Evolutionary conservation across 2,329 filamentous ascomycete species (phyloP).

Genomic region (Ophiostoma novo-ulmi): DNA sequence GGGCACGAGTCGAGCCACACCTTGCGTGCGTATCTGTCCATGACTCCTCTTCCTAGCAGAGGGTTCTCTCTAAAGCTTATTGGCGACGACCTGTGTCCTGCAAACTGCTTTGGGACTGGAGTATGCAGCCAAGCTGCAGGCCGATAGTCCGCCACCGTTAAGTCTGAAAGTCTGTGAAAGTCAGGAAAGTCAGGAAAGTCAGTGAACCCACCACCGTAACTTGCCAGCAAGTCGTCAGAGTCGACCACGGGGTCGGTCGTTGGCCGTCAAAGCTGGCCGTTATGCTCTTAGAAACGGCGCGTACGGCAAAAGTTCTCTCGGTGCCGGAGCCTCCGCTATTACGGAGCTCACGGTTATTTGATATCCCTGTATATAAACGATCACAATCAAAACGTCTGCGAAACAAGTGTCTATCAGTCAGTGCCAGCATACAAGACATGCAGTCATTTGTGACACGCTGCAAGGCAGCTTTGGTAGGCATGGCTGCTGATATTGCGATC

Average conservation of each 20-base stretch:
- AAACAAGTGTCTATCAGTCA: background rate
- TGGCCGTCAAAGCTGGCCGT: background rate
- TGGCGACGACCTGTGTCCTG: background rate
- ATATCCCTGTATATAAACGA: too few species aligned
- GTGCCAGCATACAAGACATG: background rate
- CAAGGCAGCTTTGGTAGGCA: background rate
- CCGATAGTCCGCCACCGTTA: background rate
- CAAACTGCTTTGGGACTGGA: background rate
- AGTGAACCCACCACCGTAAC: background rate
- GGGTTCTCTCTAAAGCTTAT: background rate
- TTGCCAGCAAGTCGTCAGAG: background rate
- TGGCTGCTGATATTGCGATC: background rate
- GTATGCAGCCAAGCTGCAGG: conserved; percentile 13
- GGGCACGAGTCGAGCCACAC: background rate
- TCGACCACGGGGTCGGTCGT: background rate
- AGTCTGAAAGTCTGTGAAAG: background rate
- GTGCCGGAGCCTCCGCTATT: background rate
- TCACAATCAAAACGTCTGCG: too few species aligned
- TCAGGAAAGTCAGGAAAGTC: background rate
- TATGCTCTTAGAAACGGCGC: background rate
- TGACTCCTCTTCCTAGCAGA: background rate
- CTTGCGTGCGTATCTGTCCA: background rate
- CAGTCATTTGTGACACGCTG: background rate
- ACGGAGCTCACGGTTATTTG: background rate
- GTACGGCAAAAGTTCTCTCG: background rate